A percentile compares a stretch with the other conserved stretches of the same genome.
phyloP scores from a whole-genome alignment of 441 rosid species.

The Jatropha multifida region DNA sequence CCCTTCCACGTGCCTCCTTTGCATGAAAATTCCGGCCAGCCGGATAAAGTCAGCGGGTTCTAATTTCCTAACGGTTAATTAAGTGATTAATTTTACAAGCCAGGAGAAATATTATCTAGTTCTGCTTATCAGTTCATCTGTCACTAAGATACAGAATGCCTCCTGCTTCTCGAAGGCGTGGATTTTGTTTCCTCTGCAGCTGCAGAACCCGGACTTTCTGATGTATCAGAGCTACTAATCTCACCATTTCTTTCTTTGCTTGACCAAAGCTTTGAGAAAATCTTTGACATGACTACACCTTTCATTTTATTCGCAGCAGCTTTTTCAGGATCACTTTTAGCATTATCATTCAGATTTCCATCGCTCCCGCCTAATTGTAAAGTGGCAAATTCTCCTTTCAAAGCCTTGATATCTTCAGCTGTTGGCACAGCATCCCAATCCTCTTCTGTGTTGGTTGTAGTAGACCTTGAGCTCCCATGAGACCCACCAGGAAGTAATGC shows the following conservation, averaged over 20 bases:
- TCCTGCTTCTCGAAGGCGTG: constrained; percentile 63
- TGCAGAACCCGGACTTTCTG: constrained; percentile 69
- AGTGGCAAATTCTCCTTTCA: constrained; percentile 36
- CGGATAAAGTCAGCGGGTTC: constrained; percentile 25
- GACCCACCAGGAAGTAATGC: constrained; percentile 59
- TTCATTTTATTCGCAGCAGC: constrained; percentile 52
- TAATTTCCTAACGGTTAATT: constrained; percentile 34
- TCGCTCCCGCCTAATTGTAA: constrained; percentile 36
- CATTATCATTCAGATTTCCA: constrained; percentile 28
- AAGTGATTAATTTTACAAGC: constrained; percentile 35
- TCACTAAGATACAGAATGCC: constrained; percentile 68
- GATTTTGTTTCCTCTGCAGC: constrained; percentile 63
- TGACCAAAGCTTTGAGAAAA: constrained; percentile 71
- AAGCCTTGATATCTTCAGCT: constrained; percentile 44
- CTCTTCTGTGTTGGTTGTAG: constrained; percentile 54
- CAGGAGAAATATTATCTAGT: constrained; percentile 11
- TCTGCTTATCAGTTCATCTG: not conserved
- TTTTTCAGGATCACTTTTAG: constrained; percentile 41
- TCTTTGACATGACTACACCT: constrained; percentile 69
- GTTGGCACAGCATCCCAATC: constrained; percentile 55
- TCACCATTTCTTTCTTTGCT: constrained; percentile 59
- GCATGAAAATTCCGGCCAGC: constrained; percentile 28
- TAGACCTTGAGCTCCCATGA: constrained; percentile 39
- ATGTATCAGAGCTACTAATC: constrained; percentile 79
- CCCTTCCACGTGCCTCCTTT: constrained; percentile 32